A percentile compares a stretch with the other conserved stretches of the same genome.
These are phyloP conservation scores for Scenedesmus sp. DNA, from an alignment of 163 green algal genomes.

Conservation along the genomic window DNA sequence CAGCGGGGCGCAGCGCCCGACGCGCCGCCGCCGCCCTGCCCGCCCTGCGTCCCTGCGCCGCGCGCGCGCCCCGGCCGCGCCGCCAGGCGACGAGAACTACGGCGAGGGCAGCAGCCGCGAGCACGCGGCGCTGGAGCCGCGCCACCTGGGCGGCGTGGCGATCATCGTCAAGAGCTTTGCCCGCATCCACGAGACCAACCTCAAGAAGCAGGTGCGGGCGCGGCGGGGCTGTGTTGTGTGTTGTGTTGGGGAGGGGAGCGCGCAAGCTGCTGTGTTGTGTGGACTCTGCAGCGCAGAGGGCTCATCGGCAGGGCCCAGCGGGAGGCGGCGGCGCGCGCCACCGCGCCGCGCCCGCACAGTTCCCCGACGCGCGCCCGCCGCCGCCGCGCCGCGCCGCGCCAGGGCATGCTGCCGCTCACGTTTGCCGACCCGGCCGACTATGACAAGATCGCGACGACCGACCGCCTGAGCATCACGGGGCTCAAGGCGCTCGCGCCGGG, in stretches of 20 bases:
- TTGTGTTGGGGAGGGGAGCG: neutral
- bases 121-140: constrained; percentile 95
- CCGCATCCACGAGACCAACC: constrained; percentile 98
- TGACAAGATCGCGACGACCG: constrained; percentile 84
- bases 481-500: constrained; percentile 82
- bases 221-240: too few relatives aligned
- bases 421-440: constrained; percentile 94
- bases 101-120: constrained; percentile 92
- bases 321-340: too few relatives aligned
- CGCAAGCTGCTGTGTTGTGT: too few relatives aligned
- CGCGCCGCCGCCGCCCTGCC: neutral
- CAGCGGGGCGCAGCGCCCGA: too few relatives aligned
- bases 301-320: too few relatives aligned
- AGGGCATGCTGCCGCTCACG: constrained; percentile 56
- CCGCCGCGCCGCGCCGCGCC: too few relatives aligned
- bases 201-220: constrained; percentile 94
- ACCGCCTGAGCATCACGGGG: constrained; percentile 82
- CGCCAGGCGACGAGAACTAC: constrained; percentile 91
- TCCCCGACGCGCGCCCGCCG: too few relatives aligned
- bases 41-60: neutral
- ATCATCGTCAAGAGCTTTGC: constrained; percentile 97
- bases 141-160: constrained; percentile 87
- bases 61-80: neutral
- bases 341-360: too few relatives aligned
- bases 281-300: too few relatives aligned